Evolutionary conservation across 495 filamentous ascomycete genomes (phyloP), one percentile per base, ranked within the genome.

Genomic region (Neurospora sp.): DNA sequence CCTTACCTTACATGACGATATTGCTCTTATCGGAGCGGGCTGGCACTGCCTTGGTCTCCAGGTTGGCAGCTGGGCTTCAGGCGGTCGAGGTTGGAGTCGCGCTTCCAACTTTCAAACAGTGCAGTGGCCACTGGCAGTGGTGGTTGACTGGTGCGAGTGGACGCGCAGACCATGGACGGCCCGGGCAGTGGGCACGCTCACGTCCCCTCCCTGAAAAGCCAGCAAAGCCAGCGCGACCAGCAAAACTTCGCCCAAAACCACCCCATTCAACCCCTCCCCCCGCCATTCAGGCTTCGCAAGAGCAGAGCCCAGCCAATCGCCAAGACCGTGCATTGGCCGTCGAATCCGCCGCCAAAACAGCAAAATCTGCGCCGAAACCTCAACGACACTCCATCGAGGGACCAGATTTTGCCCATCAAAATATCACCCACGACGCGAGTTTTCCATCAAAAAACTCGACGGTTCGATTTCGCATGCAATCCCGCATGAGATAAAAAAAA

Each of bases 341-440:
- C 74, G 76, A 76, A 78, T 71, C 75, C 74, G 78, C 76, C 76
- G 76, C 75, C 71, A 76, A 78, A 76, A 75, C 72, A 75, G 79
- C 78, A 85, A 84, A 85, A 83, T 86, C 81, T 84, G 83, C 84
- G 81, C 79, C 79, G 76, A 79, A 83, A 78, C 75, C 79, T 79
- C 87, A 90, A 90, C 89, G 88, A 89, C 89, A 91, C 87, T 86
- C 84, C 89, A 89, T 86, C 88, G 77, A 81, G 81, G 78, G 77
- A 82, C 81, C 74, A 81, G 75, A 84, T 82, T 88, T 87, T 78
- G 76, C 76, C 78, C 85, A 88, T 90, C 88, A 83, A 84, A 87
- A 90, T 86, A 85, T 83, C 80, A 79, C 80, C 87, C 78, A 81
- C 79, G 76, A 82, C 81, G 76, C 82, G 83, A 76, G 1, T 78